Evolutionary conservation across 2,329 filamentous ascomycete genomes (phyloP).

Genomic region (Hypoxylon sp.): DNA sequence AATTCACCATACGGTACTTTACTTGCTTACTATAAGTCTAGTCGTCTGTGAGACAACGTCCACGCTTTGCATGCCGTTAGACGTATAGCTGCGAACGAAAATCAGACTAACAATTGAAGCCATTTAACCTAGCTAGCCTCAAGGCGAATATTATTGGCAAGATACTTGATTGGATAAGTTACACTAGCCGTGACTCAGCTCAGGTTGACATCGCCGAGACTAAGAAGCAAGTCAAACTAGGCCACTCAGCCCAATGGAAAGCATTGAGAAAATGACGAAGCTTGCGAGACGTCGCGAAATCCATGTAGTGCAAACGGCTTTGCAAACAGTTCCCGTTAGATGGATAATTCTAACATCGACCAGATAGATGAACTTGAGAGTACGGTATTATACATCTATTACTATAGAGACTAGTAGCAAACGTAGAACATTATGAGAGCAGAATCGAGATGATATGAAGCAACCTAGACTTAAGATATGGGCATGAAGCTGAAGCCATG

Average conservation of each 20-base stretch:
- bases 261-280: not conserved
- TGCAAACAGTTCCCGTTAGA: slow-evolving; percentile 4
- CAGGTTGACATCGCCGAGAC: slow-evolving; percentile 4
- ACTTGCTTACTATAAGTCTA: slow-evolving; percentile 1
- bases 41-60: slow-evolving; percentile 2
- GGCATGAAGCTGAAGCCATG: not conserved
- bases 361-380: not conserved
- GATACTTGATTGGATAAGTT: slow-evolving; percentile 20
- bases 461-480: not conserved
- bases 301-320: slow-evolving; percentile 9
- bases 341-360: not conserved
- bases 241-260: slow-evolving; percentile 1
- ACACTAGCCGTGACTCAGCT: slow-evolving; percentile 18
- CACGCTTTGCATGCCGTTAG: slow-evolving; percentile 5
- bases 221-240: slow-evolving; percentile 14
- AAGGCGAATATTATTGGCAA: not conserved
- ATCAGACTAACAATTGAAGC: not conserved
- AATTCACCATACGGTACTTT: not conserved
- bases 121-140: slow-evolving; percentile 3
- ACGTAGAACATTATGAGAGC: not conserved
- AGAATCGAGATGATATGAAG: not conserved
- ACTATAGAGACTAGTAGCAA: not conserved
- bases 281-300: not conserved
- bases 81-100: not conserved
- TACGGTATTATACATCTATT: not conserved